phyloP scores from a whole-genome alignment of 495 filamentous ascomycete species.

The Neurospora discreta region DNA sequence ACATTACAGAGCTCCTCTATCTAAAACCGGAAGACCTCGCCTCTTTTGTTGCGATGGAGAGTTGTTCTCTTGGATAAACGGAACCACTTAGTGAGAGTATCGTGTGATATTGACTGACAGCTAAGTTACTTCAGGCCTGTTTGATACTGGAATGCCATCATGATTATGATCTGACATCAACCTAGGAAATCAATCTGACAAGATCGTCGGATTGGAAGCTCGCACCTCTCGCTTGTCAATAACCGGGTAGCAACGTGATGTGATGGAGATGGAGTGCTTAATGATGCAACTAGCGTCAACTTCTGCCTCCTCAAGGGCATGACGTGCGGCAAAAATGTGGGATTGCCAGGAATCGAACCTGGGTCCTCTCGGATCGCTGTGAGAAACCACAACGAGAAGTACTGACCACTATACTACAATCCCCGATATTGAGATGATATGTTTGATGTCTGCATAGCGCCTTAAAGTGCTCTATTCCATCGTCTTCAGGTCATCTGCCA shows the following conservation, averaged over 20 bases:
- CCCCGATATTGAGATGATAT: neutral
- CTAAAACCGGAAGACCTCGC: neutral
- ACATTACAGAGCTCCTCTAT: neutral
- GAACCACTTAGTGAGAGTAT: neutral
- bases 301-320: neutral
- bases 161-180: neutral
- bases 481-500: conserved; percentile 34
- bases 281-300: neutral
- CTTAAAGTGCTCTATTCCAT: conserved; percentile 27
- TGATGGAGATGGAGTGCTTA: neutral
- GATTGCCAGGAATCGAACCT: neutral
- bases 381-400: neutral
- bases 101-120: neutral
- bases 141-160: neutral
- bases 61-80: neutral
- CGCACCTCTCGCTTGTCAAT: neutral
- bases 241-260: neutral
- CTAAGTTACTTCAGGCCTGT: neutral
- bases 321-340: neutral
- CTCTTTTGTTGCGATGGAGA: neutral
- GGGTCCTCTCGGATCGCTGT: neutral
- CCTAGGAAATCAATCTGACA: neutral
- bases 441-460: neutral
- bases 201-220: neutral
- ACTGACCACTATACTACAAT: neutral